Evolutionary conservation across 129 eudicot species (phyloP).

Genomic region (Silybum marianum): DNA sequence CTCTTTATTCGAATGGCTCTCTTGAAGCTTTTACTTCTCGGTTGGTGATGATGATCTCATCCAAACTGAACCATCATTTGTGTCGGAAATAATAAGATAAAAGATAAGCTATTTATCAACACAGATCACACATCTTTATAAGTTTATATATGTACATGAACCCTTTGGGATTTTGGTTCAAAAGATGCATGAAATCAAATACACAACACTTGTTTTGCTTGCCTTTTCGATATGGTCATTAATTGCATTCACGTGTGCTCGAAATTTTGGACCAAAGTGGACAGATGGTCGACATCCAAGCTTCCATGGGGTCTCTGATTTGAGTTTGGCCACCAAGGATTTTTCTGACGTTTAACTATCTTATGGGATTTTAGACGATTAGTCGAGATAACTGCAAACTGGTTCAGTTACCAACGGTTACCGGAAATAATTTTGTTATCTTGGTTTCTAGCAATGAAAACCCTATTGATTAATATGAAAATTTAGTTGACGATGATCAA

Average conservation of each 20-base stretch:
- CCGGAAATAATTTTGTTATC: too few relatives aligned
- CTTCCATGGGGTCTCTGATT: too few relatives aligned
- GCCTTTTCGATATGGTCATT: not conserved
- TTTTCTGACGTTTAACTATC: not conserved
- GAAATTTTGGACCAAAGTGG: not conserved
- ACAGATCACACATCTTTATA: not conserved
- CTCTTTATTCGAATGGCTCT: constrained; percentile 95
- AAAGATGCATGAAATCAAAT: constrained; percentile 3
- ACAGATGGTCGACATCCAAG: too few relatives aligned
- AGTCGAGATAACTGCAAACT: too few relatives aligned
- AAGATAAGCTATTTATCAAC: not conserved
- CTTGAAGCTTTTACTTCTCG: constrained; percentile 89
- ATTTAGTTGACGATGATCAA: too few relatives aligned
- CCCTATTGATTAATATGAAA: too few relatives aligned
- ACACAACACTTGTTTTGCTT: constrained; percentile 3
- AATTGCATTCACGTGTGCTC: constrained; percentile 2
- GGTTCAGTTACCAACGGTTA: too few relatives aligned
- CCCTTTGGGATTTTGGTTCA: not conserved
- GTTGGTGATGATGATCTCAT: constrained; percentile 77
- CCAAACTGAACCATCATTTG: not conserved
- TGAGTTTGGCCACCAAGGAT: not conserved
- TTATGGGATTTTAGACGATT: not conserved
- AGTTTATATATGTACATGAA: not conserved
- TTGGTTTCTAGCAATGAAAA: too few relatives aligned
- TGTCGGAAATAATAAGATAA: not conserved